Evolutionary conservation across 2,329 filamentous ascomycete genomes (phyloP), one percentile per base, ranked within the genome.

Genomic region (Talaromyces albobiverticillius): DNA sequence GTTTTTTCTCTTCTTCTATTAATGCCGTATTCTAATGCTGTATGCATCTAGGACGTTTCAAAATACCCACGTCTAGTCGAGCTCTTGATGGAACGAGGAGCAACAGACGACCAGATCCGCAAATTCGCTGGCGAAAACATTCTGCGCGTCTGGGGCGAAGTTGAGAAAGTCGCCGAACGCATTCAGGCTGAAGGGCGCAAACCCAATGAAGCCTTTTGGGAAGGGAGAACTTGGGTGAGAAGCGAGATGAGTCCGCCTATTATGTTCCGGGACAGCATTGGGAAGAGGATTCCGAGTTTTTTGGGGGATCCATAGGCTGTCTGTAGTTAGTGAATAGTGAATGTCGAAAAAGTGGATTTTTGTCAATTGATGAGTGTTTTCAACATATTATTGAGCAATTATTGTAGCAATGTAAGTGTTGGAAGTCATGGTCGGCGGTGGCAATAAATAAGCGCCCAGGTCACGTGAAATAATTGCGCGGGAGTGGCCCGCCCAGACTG

Each of bases 111-210:
- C 14, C 68, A 75, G 57, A 59, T 73, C 4, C 61, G 62, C 1
- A 70, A 69, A 55, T 65, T 73, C 3, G 65, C 62, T 0, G 71
- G 72, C 0, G 67, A 70, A 36, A 76, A 76, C 31, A 71, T 74
- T 34, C 55, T 74, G 4, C 58, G 62, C 8, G 62, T 59, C 14
- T 64, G 61, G 62, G 20, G 45, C 18, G 57, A 60, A 7, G 58
- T 61, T 2, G 62, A 64, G 45, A 54, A 31, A n/a, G 34, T 55
- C 14, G 60, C 61, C 3, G 48, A 51, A n/a, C 20, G 46, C 7
- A 46, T 62, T 42, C 60, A 62, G 42, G 29, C 18, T 8, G 26
- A 45, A 7, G 60, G 62, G 3, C 55, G 59, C n/a, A 57, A 57
- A 25, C 61, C 62, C 25, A 60, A 60, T 53, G 61, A 64, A 42